Conservation (phyloP, 371 early-diverging fungal genomes). For the Chytridium lagenaria region DNA sequence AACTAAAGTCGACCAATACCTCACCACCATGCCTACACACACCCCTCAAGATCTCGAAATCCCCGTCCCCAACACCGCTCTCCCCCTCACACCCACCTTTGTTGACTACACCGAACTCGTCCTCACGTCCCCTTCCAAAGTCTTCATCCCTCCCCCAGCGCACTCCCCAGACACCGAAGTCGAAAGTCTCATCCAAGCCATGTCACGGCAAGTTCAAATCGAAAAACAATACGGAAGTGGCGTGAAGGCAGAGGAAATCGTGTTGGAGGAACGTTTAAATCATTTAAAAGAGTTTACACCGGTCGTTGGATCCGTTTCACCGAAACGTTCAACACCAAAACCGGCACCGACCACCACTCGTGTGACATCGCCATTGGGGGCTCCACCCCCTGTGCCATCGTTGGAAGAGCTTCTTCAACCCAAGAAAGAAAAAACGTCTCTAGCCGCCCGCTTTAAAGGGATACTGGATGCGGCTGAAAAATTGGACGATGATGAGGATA, state of each 20-base stretch:
- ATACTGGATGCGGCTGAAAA: neutral
- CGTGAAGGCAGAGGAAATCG: neutral
- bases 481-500: neutral
- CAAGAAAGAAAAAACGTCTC: neutral
- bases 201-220: neutral
- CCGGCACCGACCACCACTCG: neutral
- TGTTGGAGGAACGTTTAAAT: neutral
- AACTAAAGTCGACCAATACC: neutral
- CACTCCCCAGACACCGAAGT: neutral
- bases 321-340: neutral
- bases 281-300: neutral
- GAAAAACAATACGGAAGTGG: neutral
- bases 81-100: neutral
- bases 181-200: neutral
- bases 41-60: neutral
- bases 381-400: neutral
- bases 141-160: neutral
- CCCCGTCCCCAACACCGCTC: neutral
- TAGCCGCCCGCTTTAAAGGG: neutral
- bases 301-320: neutral
- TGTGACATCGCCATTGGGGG: neutral
- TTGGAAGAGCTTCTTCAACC: neutral
- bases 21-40: neutral
- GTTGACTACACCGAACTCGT: conserved; percentile 7
- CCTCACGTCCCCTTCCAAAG: neutral